Percentiles rank a stretch among this genome's conserved stretches.
These are phyloP conservation scores for Eustoma russellianum DNA, from an alignment of 257 asterid genomes.

Conservation along the genomic window DNA sequence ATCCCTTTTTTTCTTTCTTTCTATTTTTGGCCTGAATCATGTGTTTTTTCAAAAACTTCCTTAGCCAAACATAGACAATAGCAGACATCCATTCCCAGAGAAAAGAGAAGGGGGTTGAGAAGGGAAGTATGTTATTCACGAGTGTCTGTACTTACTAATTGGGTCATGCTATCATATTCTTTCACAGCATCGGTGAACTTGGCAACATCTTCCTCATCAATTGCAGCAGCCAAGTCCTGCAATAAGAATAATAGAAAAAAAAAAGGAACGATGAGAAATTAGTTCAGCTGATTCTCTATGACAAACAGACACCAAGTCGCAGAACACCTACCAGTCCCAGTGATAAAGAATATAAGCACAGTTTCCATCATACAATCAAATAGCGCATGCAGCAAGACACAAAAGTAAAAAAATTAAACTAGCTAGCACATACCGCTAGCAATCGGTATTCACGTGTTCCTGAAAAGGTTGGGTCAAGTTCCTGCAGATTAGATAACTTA, in stretches of 20 bases:
- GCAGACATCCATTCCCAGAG: no score
- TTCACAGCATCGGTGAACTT: constrained; percentile 94
- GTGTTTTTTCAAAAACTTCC: no score
- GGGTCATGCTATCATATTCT: constrained; percentile 93
- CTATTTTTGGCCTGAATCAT: no score
- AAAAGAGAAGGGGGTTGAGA: neutral
- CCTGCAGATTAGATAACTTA: constrained; percentile 34
- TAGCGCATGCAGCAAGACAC: constrained; percentile 3
- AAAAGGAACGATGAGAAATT: neutral
- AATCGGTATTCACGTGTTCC: constrained; percentile 88
- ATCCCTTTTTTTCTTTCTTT: no score
- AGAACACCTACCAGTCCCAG: no score
- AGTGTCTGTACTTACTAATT: constrained; percentile 47
- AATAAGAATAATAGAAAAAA: constrained; percentile 3
- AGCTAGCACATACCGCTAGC: constrained; percentile 46
- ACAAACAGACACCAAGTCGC: no score
- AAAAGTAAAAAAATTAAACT: neutral
- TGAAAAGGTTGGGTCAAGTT: constrained; percentile 90
- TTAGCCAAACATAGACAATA: no score
- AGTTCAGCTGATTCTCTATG: neutral
- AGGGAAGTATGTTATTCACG: neutral
- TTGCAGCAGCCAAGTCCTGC: constrained; percentile 76
- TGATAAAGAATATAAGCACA: no score
- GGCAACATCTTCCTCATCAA: constrained; percentile 92
- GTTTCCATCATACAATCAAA: neutral